Conservation (phyloP, 345 rosid genomes). For the Ceriops zippeliana region DNA sequence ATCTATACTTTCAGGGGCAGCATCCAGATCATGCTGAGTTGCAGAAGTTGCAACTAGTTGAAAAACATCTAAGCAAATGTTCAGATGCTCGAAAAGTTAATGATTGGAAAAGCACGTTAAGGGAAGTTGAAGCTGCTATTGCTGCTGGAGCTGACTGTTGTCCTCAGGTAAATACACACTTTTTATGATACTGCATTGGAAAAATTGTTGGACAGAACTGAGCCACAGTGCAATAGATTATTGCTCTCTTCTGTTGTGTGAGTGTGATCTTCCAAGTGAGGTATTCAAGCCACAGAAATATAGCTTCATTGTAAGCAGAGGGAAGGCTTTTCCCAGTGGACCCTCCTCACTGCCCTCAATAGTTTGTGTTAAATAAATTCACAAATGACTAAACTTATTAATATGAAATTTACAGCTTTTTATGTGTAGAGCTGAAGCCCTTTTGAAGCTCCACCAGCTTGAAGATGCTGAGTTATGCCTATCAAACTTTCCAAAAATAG, state of each 20-base stretch:
- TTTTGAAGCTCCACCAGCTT: constrained; percentile 70
- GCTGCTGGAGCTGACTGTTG: constrained; percentile 80
- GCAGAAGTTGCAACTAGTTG: constrained; percentile 61
- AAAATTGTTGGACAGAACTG: background rate
- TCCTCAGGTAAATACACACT: constrained; percentile 57
- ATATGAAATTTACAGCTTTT: constrained; percentile 70
- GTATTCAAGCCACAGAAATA: background rate
- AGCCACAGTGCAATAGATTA: no score
- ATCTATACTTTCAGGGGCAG: constrained; percentile 45
- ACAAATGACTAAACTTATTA: constrained; percentile 30
- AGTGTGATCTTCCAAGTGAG: background rate
- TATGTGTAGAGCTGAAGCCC: constrained; percentile 96
- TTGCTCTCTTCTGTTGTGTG: background rate
- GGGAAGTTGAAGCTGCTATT: constrained; percentile 68
- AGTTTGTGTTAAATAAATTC: background rate
- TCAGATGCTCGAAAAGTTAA: constrained; percentile 61
- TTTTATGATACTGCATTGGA: constrained; percentile 6
- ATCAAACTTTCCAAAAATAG: constrained; percentile 46
- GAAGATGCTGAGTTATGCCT: constrained; percentile 68
- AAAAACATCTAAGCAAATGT: constrained; percentile 69
- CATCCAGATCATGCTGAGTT: constrained; percentile 55
- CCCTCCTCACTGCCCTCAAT: background rate
- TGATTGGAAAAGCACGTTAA: constrained; percentile 68
- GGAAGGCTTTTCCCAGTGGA: background rate
- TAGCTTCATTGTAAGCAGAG: background rate